These are phyloP conservation scores for Anthoceros angustus DNA, from an alignment of 225 moss, liverwort and hornwort genomes.

Conservation along the genomic window DNA sequence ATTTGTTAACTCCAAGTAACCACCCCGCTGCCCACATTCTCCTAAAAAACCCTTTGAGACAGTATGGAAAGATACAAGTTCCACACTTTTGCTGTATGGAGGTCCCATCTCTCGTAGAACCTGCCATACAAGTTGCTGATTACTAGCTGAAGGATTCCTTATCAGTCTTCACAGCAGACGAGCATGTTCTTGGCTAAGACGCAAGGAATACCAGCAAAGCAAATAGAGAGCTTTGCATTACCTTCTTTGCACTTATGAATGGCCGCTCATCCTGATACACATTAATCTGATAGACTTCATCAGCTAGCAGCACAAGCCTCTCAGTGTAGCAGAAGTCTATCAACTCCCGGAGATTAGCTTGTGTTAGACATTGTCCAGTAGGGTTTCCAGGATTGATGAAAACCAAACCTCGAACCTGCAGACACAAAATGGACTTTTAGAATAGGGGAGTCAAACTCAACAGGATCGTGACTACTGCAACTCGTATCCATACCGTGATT, in stretches of 20 bases:
- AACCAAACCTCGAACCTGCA: conserved; percentile 77
- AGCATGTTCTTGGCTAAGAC: no score
- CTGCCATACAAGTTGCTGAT: neutral
- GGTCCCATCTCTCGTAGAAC: conserved; percentile 24
- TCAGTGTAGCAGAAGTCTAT: conserved; percentile 63
- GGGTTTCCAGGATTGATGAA: conserved; percentile 94
- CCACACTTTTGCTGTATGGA: conserved; percentile 32
- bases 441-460: neutral
- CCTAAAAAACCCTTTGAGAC: conserved; percentile 76
- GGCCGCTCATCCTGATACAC: conserved; percentile 83
- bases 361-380: conserved; percentile 71
- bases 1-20: conserved; percentile 88
- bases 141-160: neutral
- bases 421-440: conserved; percentile 4
- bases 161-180: neutral
- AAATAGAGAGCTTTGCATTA: conserved; percentile 6
- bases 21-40: conserved; percentile 90
- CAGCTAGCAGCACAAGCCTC: conserved; percentile 60
- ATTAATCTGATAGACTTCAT: conserved; percentile 83
- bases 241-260: conserved; percentile 80
- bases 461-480: conserved; percentile 1
- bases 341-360: conserved; percentile 42
- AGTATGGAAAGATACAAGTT: conserved; percentile 73
- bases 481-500: conserved; percentile 17
- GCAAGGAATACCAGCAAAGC: no score